Conservation (phyloP, 305 asterid species). For the Rubia tinctorum region DNA sequence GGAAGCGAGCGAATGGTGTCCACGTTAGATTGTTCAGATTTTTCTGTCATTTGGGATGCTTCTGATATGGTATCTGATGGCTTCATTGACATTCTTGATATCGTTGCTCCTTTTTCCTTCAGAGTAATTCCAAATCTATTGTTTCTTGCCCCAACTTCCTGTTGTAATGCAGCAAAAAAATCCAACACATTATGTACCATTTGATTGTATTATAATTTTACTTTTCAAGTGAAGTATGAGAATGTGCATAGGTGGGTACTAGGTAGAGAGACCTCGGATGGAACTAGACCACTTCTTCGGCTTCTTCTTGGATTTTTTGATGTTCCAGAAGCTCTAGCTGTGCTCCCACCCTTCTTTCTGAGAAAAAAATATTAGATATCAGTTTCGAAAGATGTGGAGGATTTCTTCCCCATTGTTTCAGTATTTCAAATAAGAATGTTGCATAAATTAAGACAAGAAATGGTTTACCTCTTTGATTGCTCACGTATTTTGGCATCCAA, state of each 20-base stretch:
- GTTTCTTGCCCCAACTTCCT: conserved; percentile 49
- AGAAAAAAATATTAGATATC: not conserved
- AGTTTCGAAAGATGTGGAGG: too few relatives aligned
- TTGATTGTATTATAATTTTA: too few relatives aligned
- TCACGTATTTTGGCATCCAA: conserved; percentile 85
- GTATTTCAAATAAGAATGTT: not conserved
- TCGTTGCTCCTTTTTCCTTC: conserved; percentile 44
- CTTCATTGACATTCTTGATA: conserved; percentile 37
- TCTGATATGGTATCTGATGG: conserved; percentile 65
- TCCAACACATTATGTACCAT: too few relatives aligned
- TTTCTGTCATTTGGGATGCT: conserved; percentile 53
- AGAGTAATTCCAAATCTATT: conserved; percentile 22
- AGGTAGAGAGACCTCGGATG: conserved; percentile 47
- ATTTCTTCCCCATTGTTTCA: too few relatives aligned
- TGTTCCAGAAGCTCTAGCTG: conserved; percentile 30
- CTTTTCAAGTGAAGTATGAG: not conserved
- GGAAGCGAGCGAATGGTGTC: conserved; percentile 59
- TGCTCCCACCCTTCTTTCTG: conserved; percentile 53
- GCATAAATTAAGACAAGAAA: conserved; percentile 6
- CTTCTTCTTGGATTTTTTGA: conserved; percentile 53
- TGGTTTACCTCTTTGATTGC: conserved; percentile 55
- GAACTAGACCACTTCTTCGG: conserved; percentile 46
- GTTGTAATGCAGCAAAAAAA: conserved; percentile 8
- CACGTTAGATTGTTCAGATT: conserved; percentile 48
- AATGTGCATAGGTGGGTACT: not conserved